Base-by-base conservation (phyloP, 1,284 basidiomycete species). In the Anthracocystis setariae region DNA sequence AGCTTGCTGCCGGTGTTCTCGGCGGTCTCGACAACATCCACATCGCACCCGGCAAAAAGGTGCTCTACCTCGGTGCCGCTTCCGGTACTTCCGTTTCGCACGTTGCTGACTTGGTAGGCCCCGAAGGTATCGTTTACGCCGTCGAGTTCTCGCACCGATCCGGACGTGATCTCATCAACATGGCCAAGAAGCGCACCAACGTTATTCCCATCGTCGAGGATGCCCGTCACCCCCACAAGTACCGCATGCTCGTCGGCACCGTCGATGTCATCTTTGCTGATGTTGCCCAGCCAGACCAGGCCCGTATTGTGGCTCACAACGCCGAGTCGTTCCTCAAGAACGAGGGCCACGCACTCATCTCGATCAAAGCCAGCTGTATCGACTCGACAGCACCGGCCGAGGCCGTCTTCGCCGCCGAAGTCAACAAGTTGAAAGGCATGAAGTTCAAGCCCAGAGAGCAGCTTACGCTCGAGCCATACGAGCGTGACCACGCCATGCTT, bases 151-250 rank as follows among this genome's bases (percentile, higher is more conserved):
- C 94, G 3, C 88, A 91, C 82, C 90, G 96, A 77, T 95, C 93
- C 64, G 95, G 95, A 45, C 92, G 95, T 85, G 95, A 99, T 85
- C 86, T 98, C 67, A 97, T 99, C 81, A 92, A 92, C 85, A 99
- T 98, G 96, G 95, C 96, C 52, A 98, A 98, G 87, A 98, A 98
- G 86, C 89, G 96, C 66, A 98, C 96, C 71, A 98, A 98, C 85
- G 94, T 98, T 73, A 97, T 98, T 81, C 95, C 95, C 51, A 98
- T 98, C 80, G 89, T 98, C 56, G 95, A 98, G 85, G 96, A 98
- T 82, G 95, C 95, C 32, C 93, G 95, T 93, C 76, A 92, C 97
- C 77, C 77, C 8, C 73, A 79, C 61, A 82, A 80, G 70, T 82
- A 81, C 72, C 74, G 79, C 51, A 79, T 82, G 74, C 74, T 82